Base-by-base conservation (phyloP, 495 filamentous ascomycete genomes). In the Penicillium dipodomyicola region DNA sequence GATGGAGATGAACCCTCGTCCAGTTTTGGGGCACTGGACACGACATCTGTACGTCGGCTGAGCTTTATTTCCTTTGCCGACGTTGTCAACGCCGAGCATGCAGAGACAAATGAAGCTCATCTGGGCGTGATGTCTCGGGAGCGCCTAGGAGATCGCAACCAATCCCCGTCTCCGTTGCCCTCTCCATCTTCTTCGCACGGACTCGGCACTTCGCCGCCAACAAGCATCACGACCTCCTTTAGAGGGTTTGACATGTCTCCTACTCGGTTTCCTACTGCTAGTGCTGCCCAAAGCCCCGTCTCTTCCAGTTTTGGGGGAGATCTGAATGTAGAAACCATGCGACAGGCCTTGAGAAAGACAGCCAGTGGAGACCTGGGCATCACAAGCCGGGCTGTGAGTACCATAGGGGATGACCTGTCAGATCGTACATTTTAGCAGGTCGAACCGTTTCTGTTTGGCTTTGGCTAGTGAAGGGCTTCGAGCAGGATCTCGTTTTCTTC, bases 51-150 rank as follows among this genome's bases (percentile, higher is more conserved):
- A n/a, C 82, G 90, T 23, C 83, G 92, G 12, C 74, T 96, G 48
- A 90, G 85, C 70, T 96, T 96, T 74, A 96, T 96, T 68, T 93
- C 89, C 15, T 96, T 96, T 67, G 91, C 92, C 29, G 92, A 96
- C 65, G 89, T 96, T 11, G 90, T 96, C n/a, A 90, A 94, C 67
- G 82, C 88, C 23, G 92, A 96, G 67, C 91, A 96, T 65, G 76
- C 78, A 4, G 85, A 72, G 42, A 60, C 52, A 19, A 60, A 50
- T 11, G 68, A 71, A 48, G 43, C 48, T 15, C 52, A 54, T 20
- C 15, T 32, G n/a, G 32, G 52, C 22, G 12, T 5, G 6, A n/a
- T 19, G 7, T 29, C 43, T 29, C 42, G 52, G 19, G 52, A 47
- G 52, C 43, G 52, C 25, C 37, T 42, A 32, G 50, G 39, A 29